Percentiles rank a stretch among this genome's conserved stretches.
Evolutionary conservation across 768 basidiomycete species (phyloP).

Genomic region (Boletus sp.): DNA sequence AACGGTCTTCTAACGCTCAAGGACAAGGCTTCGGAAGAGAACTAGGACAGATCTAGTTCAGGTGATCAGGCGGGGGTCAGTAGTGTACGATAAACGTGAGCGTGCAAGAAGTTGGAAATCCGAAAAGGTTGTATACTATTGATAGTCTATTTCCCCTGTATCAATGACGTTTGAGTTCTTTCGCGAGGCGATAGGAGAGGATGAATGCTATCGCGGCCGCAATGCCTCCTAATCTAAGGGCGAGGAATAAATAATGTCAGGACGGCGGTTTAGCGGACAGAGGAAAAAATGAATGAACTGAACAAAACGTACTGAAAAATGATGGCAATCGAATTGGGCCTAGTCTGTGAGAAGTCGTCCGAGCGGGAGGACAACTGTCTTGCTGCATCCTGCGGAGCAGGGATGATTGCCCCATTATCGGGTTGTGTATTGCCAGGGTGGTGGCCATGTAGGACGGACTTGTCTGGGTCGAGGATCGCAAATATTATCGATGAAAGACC

Average conservation of each 20-base stretch:
- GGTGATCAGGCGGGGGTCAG: background rate
- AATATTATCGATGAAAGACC: conserved; percentile 85
- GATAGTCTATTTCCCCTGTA: background rate
- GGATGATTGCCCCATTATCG: conserved; percentile 6
- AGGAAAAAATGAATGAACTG: background rate
- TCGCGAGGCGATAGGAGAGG: conserved; percentile 53
- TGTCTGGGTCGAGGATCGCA: conserved; percentile 73
- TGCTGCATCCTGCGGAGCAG: conserved; percentile 3
- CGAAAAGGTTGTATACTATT: background rate
- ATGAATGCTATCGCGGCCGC: conserved; percentile 54
- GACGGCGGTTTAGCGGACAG: background rate
- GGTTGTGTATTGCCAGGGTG: conserved; percentile 14
- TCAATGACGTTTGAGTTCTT: conserved; percentile 43
- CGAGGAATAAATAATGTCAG: background rate
- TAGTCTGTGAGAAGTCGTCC: conserved; percentile 11
- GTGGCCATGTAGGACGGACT: conserved; percentile 41
- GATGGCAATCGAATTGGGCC: conserved; percentile 72
- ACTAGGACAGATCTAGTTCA: background rate
- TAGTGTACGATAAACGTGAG: background rate
- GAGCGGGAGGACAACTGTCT: conserved; percentile 13
- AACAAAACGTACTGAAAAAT: conserved; percentile 61
- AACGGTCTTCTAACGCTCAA: conserved; percentile 59
- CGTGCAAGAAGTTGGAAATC: background rate
- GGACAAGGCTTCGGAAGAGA: background rate
- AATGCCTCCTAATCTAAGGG: conserved; percentile 53